A percentile compares a stretch with the other conserved stretches of the same genome.
Conservation (phyloP, 2,329 filamentous ascomycete species). For the Hypoxylon sp. region DNA sequence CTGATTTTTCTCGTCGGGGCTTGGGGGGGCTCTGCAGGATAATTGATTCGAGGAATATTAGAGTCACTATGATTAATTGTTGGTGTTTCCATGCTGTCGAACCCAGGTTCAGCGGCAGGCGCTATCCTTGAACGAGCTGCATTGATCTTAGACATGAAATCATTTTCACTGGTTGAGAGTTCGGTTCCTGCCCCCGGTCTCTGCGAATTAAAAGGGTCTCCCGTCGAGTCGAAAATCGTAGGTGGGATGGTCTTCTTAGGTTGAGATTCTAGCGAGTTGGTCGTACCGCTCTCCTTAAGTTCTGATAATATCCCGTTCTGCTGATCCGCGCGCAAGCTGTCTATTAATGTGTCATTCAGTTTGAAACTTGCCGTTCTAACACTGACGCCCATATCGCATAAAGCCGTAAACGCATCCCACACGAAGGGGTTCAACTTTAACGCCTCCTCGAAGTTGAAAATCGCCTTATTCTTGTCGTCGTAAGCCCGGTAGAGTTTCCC, state of each 20-base stretch:
- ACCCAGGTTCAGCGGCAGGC: slow-evolving; percentile 50
- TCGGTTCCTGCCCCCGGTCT: slow-evolving; percentile 53
- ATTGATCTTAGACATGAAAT: slow-evolving; percentile 65
- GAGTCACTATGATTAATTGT: slow-evolving; percentile 56
- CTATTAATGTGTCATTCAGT: slow-evolving; percentile 64
- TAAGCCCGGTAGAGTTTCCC: slow-evolving; percentile 88
- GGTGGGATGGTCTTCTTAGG: slow-evolving; percentile 54
- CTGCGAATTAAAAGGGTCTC: slow-evolving; percentile 63
- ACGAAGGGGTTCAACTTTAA: slow-evolving; percentile 93
- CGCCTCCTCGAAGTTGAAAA: slow-evolving; percentile 86
- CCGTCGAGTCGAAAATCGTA: slow-evolving; percentile 47
- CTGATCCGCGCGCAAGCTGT: slow-evolving; percentile 55
- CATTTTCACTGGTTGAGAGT: slow-evolving; percentile 56
- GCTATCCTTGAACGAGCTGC: slow-evolving; percentile 59
- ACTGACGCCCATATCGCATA: slow-evolving; percentile 87
- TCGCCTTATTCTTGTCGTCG: slow-evolving; percentile 83
- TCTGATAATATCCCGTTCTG: slow-evolving; percentile 46
- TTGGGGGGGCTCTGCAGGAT: slow-evolving; percentile 57
- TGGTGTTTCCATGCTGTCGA: slow-evolving; percentile 72
- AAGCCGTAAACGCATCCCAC: slow-evolving; percentile 93
- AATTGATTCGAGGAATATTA: slow-evolving; percentile 45
- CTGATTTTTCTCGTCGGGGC: slow-evolving; percentile 63
- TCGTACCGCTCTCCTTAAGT: slow-evolving; percentile 48
- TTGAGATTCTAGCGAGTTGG: slow-evolving; percentile 51
- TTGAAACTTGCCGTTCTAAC: slow-evolving; percentile 87